Evolutionary conservation across 305 asterid genomes (phyloP), one percentile per base, ranked within the genome.

Genomic region (Euphrasia arctica): DNA sequence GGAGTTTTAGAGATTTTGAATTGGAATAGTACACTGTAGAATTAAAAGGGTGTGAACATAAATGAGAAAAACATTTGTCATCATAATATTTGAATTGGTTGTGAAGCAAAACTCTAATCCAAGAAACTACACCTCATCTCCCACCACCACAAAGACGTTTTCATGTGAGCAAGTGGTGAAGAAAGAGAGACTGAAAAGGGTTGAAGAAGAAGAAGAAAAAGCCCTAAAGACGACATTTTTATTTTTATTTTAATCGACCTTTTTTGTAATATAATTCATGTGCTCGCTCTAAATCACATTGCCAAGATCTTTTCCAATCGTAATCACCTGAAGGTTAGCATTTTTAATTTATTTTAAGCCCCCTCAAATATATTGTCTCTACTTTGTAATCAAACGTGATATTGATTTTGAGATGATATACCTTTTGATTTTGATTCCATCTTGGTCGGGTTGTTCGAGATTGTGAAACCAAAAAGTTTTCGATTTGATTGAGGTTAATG

Each of bases 261-360:
- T 32, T 72, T 57, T 64, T 55, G 58, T 70, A 47, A 27, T 31
- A 34, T 27, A 55, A 25, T 25, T 65, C 42, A n/a, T 29, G 63
- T 55, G 29, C 58, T 65, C 56, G 43, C 56, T 69, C 13, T 39
- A 9, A 9, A 42, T 68, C 74, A 60, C 80, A 77, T 77, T 77
- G 73, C 64, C 69, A 62, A 70, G 83, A 75, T 77, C 81, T 58
- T 68, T 61, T 2, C n/a, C 6, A 36, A 48, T 75, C 70, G 54
- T 58, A 34, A 69, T 66, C 60, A 31, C 59, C 56, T 25, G 57
- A 58, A 73, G 80, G 80, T 72, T 58, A 67, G 66, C 70, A 52
- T 69, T 74, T 63, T 5, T 72, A 25, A 25, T 25, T 25, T 25
- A 25, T 25, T 25, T 25, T 25, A 25, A 25, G 27, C 2, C 27